Evolutionary conservation across 495 filamentous ascomycete genomes (phyloP), one percentile per base, ranked within the genome.

Genomic region (Neurospora intermedia): DNA sequence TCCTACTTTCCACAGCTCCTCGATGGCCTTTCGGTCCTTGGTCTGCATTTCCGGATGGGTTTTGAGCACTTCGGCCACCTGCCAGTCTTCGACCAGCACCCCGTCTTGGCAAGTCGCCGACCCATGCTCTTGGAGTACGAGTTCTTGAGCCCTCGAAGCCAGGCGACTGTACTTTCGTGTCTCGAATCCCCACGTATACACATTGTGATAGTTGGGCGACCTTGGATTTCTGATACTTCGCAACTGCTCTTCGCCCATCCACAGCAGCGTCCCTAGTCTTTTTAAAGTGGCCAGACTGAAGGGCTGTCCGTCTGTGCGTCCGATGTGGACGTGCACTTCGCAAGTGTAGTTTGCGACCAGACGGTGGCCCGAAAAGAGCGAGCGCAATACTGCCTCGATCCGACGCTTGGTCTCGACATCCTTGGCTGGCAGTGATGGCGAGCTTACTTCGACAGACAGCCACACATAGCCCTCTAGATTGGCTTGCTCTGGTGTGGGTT

Each of bases 101-200:
- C 5, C n/a, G 38, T 42, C 39, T 8, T 38, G 54, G 27, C 27
- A 38, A 66, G 54, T 6, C 27, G 54, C 27, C 15, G 54, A 35
- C 27, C 27, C 54, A 38, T 66, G 54, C 27, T 66, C 54, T 35
- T 27, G 54, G 27, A 66, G 54, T 16, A 27, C 54, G 1, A 66
- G 27, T 38, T 66, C 54, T 66, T 66, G 54, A 66, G 54, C 54
- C 27, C 54, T 35, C 27, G 31, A 35, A 0, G 76, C 79, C 13
- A 81, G 71, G 8, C 80, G 79, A 70, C 80, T 81, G 13, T 71
- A 70, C 3, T 69, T 66, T 2, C 74, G 73, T 43, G 76, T 69
- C 66, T 80, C 79, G 27, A 77, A 76, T 0, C 80, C 80, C 80
- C 80, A 81, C 20, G 80, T 79, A 43, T 75, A 81, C 2, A 73